Percentiles rank a stretch among this genome's conserved stretches.
Evolutionary conservation across 169 alveolate species (phyloP).

Genomic region (Neospora caninum): DNA sequence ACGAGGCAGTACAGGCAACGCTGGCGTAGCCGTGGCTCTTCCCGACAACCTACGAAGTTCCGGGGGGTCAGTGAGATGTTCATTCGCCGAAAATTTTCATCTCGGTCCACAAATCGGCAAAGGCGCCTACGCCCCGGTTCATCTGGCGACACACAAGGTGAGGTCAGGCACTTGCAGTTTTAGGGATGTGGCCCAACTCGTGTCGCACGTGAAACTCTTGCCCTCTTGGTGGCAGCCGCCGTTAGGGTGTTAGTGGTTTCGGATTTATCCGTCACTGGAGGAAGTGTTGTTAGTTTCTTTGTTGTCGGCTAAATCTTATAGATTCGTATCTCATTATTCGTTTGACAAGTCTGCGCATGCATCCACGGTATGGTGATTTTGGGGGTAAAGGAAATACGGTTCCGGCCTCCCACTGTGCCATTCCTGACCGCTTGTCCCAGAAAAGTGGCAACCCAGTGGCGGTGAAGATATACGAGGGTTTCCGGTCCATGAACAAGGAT

Average conservation of each 20-base stretch:
- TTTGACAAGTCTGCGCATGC: too few relatives aligned
- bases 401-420: too few relatives aligned
- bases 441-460: constrained; percentile 80
- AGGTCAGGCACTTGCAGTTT: neutral
- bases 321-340: too few relatives aligned
- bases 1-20: neutral
- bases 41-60: neutral
- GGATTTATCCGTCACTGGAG: too few relatives aligned
- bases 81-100: constrained; percentile 31
- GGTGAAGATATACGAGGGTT: constrained; percentile 87
- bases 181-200: neutral
- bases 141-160: constrained; percentile 79
- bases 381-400: too few relatives aligned
- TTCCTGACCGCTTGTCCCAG: neutral
- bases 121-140: constrained; percentile 90
- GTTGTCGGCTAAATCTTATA: too few relatives aligned
- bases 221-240: too few relatives aligned
- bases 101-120: constrained; percentile 75
- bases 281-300: too few relatives aligned
- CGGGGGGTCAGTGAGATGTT: neutral
- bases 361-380: too few relatives aligned
- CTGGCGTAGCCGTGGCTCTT: neutral
- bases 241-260: too few relatives aligned
- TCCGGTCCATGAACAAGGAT: constrained; percentile 77
- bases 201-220: neutral